These are phyloP conservation scores for Ochromonas danica DNA, from an alignment of 108 stramenopile genomes.

Conservation along the genomic window DNA sequence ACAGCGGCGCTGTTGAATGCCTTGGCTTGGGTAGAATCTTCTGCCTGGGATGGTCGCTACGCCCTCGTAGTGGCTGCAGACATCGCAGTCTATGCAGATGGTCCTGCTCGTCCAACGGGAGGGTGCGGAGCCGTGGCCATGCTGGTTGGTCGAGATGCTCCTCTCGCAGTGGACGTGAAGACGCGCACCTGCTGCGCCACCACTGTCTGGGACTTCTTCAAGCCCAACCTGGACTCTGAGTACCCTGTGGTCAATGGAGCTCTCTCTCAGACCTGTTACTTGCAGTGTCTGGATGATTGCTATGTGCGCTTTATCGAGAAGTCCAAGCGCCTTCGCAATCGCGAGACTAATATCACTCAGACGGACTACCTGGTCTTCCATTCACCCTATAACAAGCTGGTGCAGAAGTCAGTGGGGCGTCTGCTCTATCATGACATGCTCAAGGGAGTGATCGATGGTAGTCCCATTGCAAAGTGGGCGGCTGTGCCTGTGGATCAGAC, in stretches of 20 bases:
- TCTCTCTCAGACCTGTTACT: constrained; percentile 87
- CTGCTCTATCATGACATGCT: constrained; percentile 80
- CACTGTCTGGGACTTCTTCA: constrained; percentile 97
- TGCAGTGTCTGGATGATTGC: constrained; percentile 84
- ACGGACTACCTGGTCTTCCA: constrained; percentile 88
- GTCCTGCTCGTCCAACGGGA: constrained; percentile 90
- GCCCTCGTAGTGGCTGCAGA: constrained; percentile 94
- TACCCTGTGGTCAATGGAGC: constrained; percentile 94
- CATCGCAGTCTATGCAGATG: constrained; percentile 70
- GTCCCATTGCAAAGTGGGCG: constrained; percentile 45
- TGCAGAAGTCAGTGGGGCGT: constrained; percentile 86
- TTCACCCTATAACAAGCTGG: constrained; percentile 97
- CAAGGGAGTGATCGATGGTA: constrained; percentile 40
- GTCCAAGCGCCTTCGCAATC: constrained; percentile 42
- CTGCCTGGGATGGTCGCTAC: constrained; percentile 88
- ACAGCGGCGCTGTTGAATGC: constrained; percentile 93
- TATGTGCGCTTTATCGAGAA: constrained; percentile 75
- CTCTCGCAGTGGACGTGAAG: constrained; percentile 68
- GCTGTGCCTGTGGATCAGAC: constrained; percentile 76
- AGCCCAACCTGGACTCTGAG: constrained; percentile 85
- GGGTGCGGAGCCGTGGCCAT: constrained; percentile 93
- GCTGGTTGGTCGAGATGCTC: constrained; percentile 85
- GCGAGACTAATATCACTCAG: neutral
- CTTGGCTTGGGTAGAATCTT: constrained; percentile 79
- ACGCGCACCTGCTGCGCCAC: constrained; percentile 79